Base-by-base conservation (phyloP, 1,139 yeast species). In the Wickerhamomyces sp. region DNA sequence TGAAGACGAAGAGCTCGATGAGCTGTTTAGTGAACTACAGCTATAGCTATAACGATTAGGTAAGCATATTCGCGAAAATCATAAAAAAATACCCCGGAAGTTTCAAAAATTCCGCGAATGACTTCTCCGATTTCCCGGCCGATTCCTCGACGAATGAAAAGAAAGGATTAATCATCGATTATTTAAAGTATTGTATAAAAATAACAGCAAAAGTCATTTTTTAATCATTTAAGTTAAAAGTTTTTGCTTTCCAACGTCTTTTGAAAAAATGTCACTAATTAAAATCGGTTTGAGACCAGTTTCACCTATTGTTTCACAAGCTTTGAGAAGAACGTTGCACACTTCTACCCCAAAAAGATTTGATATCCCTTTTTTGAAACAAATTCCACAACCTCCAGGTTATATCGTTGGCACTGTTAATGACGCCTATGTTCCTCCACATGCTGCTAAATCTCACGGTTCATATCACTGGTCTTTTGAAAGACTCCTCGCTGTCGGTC, bases 311-410 rank as follows among this genome's bases (percentile, higher is more conserved):
- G 18, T 10, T 8, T 7, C 8, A 14, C 5, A n/a, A 14, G 30
- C 26, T 20, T 3, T 14, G 8, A 26, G 26, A 27, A 33, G 36
- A 19, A 12, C 26, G 4, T 15, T 33, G n/a, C 25, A 16, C 29
- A 25, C 35, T 25, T 18, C 29, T 17, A 4, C 7, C 14, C 17
- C 31, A 19, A 18, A 49, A 49, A 52, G 54, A 35, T 53, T 65
- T 36, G 64, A 67, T 25, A 65, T 65, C 36, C 70, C 70, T 35
- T 65, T 65, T 43, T 47, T 66, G 62, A 74, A 66, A 58, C 69
- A 63, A 29, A 73, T 80, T 41, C 83, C 85, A 42, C 90, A 82
- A 60, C 89, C 90, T 30, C 86, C 92, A 42, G 89, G 92, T 31
- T 68, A 74, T 58, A 74, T 84, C 39, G 77, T 78, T 29, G 94